phyloP scores from a whole-genome alignment of 2,329 filamentous ascomycete genomes.

The Albophoma yamanashiensis region DNA sequence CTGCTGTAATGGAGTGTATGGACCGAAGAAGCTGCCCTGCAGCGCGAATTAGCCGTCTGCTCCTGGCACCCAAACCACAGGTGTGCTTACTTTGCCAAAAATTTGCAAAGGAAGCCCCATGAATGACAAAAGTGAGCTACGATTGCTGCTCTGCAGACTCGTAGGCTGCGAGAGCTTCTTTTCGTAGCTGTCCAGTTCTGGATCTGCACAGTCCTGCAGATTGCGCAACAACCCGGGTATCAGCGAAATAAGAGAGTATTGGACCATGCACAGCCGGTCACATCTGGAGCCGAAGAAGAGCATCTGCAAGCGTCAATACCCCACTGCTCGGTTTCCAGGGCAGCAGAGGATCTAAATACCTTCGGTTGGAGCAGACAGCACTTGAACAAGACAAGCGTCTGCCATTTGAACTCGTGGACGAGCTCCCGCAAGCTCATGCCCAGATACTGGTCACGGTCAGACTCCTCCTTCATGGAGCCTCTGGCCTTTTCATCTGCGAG shows the following conservation, averaged over 20 bases:
- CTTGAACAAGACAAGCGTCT: conserved; percentile 89
- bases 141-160: conserved; percentile 82
- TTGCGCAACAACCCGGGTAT: conserved; percentile 87
- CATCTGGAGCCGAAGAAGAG: conserved; percentile 97
- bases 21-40: conserved; percentile 85
- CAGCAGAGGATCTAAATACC: conserved; percentile 37
- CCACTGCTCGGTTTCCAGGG: background rate
- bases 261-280: conserved; percentile 93
- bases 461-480: conserved; percentile 49
- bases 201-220: conserved; percentile 90
- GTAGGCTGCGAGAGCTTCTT: conserved; percentile 65
- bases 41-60: conserved; percentile 7
- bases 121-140: conserved; percentile 78
- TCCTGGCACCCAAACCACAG: background rate
- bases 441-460: conserved; percentile 76
- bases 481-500: conserved; percentile 56
- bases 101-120: conserved; percentile 93
- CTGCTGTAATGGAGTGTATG: conserved; percentile 93
- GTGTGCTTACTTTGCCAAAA: conserved; percentile 64
- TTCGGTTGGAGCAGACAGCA: conserved; percentile 90
- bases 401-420: conserved; percentile 88
- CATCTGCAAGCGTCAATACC: conserved; percentile 50
- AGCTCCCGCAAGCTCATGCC: conserved; percentile 83
- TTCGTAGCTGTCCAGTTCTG: conserved; percentile 79
- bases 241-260: conserved; percentile 90